A percentile compares a stretch with the other conserved stretches of the same genome.
These are phyloP conservation scores for Acer saccharum DNA, from an alignment of 345 rosid species.

Conservation along the genomic window DNA sequence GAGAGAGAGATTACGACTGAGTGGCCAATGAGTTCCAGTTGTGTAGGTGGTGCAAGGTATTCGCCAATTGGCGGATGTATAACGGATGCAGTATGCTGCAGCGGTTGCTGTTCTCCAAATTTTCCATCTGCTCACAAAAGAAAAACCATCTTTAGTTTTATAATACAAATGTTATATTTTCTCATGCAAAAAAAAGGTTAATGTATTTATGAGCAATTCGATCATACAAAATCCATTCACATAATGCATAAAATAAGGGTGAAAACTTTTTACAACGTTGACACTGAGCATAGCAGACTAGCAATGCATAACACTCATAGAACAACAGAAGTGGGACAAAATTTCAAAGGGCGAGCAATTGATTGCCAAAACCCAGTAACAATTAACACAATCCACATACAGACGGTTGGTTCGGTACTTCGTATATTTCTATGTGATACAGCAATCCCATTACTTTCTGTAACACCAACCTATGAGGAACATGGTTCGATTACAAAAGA, in stretches of 20 bases:
- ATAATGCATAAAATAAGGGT: neutral
- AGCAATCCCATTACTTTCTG: neutral
- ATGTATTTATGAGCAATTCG: neutral
- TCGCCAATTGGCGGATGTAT: conserved; percentile 27
- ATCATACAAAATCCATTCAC: neutral
- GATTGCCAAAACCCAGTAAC: neutral
- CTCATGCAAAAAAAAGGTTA: neutral
- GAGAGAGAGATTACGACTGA: conserved; percentile 37
- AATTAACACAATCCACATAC: neutral
- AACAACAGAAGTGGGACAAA: too few species aligned
- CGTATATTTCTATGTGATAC: neutral
- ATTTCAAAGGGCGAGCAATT: too few species aligned
- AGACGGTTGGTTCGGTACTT: neutral
- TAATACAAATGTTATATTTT: neutral
- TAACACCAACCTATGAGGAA: neutral
- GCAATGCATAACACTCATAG: too few species aligned
- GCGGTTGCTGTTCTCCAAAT: conserved; percentile 26
- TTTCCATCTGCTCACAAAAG: conserved; percentile 27
- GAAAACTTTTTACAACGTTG: too few species aligned
- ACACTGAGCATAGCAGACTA: too few species aligned
- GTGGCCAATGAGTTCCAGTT: conserved; percentile 35
- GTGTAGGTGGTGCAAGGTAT: conserved; percentile 27
- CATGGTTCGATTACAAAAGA: neutral
- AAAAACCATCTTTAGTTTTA: conserved; percentile 9
- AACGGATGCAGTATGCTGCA: conserved; percentile 19